Base-by-base conservation (phyloP, 169 alveolate species). In the Eimeria maxima region DNA sequence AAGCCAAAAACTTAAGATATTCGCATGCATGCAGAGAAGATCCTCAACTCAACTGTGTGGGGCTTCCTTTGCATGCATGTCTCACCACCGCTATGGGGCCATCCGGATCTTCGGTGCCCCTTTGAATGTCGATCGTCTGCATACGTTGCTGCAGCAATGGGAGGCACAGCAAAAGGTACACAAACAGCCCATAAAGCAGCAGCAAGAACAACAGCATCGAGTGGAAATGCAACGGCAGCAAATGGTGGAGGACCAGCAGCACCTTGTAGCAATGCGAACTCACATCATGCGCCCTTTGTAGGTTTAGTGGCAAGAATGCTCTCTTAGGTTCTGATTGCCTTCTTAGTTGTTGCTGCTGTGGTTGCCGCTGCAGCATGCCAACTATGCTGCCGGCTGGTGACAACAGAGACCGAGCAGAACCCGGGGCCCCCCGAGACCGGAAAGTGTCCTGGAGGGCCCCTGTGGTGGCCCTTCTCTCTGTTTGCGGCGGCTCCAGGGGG, bases 61-160 rank as follows among this genome's bases (percentile, higher is more conserved):
- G 38, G 45, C 33, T 45, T 27, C 3, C 27, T 22, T 13, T 47
- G 65, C 44, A 20, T 11, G 65, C 16, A 29, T 7, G 29, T 14
- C 91, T 55, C 20, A 53, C 91, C 71, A 83, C 91, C 91, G 73
- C 27, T 83, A 83, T 50, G 50, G 91, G 91, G 91, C 73, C 74
- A 0, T 83, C 91, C 67, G 24, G 47, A n/a, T 53, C 47, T 38
- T 83, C 91, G 10, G 91, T 83, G n/a, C 91, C 91, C 53, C 91
- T 83, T 29, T 47, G 91, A 33, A 83, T 83, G 65, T 83, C 74
- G 22, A 83, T n/a, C 14, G 91, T 83, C 91, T 83, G 91, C 91
- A 83, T 83, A 74, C 91, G 91, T 83, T 83, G 91, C 91, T 83
- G 91, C 73, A 80, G 67, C 50, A 74, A 20, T 5, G 22, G 14